phyloP scores from a whole-genome alignment of 495 filamentous ascomycete genomes.

The Penicillium bialowiezense region DNA sequence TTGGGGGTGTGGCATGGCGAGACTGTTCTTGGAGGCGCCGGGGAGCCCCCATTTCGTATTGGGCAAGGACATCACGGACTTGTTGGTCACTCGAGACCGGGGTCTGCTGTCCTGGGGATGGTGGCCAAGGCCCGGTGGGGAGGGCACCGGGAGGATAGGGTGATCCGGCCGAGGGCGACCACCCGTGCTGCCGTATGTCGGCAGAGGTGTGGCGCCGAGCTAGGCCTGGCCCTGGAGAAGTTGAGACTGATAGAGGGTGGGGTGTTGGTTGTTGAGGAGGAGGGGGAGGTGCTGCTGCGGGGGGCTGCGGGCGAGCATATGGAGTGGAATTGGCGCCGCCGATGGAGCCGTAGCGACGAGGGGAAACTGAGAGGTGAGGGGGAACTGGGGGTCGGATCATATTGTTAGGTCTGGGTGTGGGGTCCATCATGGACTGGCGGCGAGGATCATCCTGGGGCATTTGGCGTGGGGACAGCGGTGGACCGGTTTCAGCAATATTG shows the following conservation, averaged over 20 bases:
- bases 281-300: conserved; percentile 59
- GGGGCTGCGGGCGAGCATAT: conserved; percentile 61
- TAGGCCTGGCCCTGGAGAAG: conserved; percentile 69
- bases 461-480: conserved; percentile 90
- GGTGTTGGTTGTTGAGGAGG: conserved; percentile 59
- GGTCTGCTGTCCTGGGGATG: conserved; percentile 67
- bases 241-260: conserved; percentile 75
- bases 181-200: conserved; percentile 88
- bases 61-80: conserved; percentile 74
- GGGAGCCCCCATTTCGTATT: conserved; percentile 71
- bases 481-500: conserved; percentile 65
- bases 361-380: conserved; percentile 72
- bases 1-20: conserved; percentile 70
- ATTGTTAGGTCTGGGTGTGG: conserved; percentile 16
- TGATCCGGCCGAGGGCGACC: conserved; percentile 67
- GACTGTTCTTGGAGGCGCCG: conserved; percentile 55
- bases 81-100: conserved; percentile 71
- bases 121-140: conserved; percentile 71
- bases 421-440: conserved; percentile 52
- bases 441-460: conserved; percentile 81
- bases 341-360: conserved; percentile 82
- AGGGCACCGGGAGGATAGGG: conserved; percentile 52
- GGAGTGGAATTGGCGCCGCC: conserved; percentile 69
- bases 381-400: conserved; percentile 70
- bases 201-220: conserved; percentile 90